A percentile compares a stretch with the other conserved stretches of the same genome.
Evolutionary conservation across 495 filamentous ascomycete species (phyloP).

Genomic region (Penicillium riverlandense): DNA sequence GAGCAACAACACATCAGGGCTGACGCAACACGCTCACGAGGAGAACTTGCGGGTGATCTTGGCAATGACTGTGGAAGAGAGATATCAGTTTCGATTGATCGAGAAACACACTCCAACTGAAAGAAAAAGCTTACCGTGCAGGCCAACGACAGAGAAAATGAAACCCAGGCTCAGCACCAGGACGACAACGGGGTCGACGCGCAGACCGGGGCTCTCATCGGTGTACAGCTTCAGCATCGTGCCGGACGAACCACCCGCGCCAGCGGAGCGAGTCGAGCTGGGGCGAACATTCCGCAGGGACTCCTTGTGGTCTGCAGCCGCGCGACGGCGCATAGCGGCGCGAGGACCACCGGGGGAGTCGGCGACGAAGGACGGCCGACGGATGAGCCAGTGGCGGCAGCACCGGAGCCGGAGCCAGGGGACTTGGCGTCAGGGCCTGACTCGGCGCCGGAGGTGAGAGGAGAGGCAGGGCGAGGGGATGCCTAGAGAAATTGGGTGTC

Average conservation of each 20-base stretch:
- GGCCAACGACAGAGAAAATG: conserved; percentile 95
- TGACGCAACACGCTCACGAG: conserved; percentile 21
- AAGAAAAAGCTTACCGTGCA: conserved; percentile 69
- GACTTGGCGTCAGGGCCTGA: conserved; percentile 51
- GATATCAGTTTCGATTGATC: conserved; percentile 4
- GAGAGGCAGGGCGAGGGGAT: conserved; percentile 41
- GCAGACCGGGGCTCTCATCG: conserved; percentile 90
- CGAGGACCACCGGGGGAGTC: conserved; percentile 89
- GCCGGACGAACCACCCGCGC: conserved; percentile 90
- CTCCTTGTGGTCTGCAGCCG: conserved; percentile 92
- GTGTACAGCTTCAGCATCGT: conserved; percentile 99
- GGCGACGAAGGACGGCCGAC: conserved; percentile 77
- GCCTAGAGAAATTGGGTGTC: conserved; percentile 20
- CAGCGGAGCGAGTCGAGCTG: conserved; percentile 83
- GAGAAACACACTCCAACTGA: background rate
- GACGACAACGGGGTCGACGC: conserved; percentile 96
- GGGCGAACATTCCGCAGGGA: conserved; percentile 86
- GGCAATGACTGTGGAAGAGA: conserved; percentile 67
- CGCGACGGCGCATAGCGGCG: conserved; percentile 86
- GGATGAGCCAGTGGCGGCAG: conserved; percentile 52
- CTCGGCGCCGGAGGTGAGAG: conserved; percentile 42
- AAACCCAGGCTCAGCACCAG: conserved; percentile 91
- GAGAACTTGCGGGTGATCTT: conserved; percentile 93
- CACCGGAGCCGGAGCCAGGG: conserved; percentile 63
- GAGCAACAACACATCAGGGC: background rate